Base-by-base conservation (phyloP, 176 grass and related monocot species). In the Aegilops longissima region DNA sequence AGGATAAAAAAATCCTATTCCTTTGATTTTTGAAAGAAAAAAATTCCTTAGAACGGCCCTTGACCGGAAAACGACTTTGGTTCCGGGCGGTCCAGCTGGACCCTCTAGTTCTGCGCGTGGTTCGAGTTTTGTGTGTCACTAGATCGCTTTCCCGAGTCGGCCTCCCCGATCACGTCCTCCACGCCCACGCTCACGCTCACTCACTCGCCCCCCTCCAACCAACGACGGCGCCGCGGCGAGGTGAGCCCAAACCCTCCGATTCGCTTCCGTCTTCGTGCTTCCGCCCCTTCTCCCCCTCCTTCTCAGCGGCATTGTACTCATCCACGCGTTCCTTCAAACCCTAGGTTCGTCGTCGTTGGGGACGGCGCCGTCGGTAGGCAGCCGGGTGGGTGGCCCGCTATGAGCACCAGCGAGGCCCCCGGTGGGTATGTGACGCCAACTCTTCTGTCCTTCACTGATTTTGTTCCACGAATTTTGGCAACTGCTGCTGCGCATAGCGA, bases 191-290 rank as follows among this genome's bases (percentile, higher is more conserved):
- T 18, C 5, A 36, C 67, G 35, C 35, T 47, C 70, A 27, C 72
- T 49, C 72, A 75, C 23, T 75, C 42, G 6, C 24, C 24, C 45
- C 27, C 16, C 47, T 20, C 73, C 25, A 54, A 54, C 73, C 73
- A 33, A 52, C 73, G 25, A 3, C 45, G 44, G 44, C 16, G 73
- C 45, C 9, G 45, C 45, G 25, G 73, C 73, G 17, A 76, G 73
- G 73, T 76, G 25, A 76, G 73, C 73, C 45, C 73, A 76, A 76
- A 76, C 73, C 73, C 73, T 76, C 42, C 73, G 73, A 76, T 76
- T 52, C 73, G 73, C 44, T 51, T 49, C 44, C 45, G 30, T 54
- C 45, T 54, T 76, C 73, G 5, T 54, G 45, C 8, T 51, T 33
- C 73, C 25, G 3, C 44, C 73, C 45, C 2, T 16, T 31, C 45